A percentile compares a stretch with the other conserved stretches of the same genome.
Evolutionary conservation across 257 asterid genomes (phyloP).

Genomic region (Penstemon eatonii): DNA sequence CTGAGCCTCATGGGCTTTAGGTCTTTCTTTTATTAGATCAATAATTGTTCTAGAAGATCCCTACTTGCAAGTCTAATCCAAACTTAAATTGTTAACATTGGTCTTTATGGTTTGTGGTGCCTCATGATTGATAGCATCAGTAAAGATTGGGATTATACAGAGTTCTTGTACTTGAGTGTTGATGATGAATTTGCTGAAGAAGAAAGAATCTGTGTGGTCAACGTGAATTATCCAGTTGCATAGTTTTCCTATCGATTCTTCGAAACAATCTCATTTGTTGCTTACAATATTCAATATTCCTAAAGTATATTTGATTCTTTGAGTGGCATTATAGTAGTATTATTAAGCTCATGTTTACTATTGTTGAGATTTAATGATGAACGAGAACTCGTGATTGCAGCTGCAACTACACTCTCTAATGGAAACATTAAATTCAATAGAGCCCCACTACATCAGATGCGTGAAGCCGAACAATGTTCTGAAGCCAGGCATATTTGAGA

Average conservation of each 20-base stretch:
- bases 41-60: neutral
- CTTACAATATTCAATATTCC: neutral
- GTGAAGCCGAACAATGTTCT: slow-evolving; percentile 94
- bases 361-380: slow-evolving; percentile 28
- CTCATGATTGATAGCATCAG: neutral
- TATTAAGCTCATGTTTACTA: slow-evolving; percentile 23
- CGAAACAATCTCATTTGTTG: neutral
- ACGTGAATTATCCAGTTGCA: neutral
- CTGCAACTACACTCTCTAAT: slow-evolving; percentile 94
- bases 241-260: slow-evolving; percentile 6
- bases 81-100: neutral
- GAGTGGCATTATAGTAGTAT: neutral
- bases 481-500: slow-evolving; percentile 96
- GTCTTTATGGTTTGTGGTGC: slow-evolving; percentile 1
- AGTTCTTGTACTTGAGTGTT: slow-evolving; percentile 13
- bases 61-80: neutral
- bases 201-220: slow-evolving; percentile 12
- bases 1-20: slow-evolving; percentile 4
- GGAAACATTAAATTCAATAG: slow-evolving; percentile 92
- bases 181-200: neutral
- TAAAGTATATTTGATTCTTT: neutral
- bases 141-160: neutral
- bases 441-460: slow-evolving; percentile 98
- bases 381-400: slow-evolving; percentile 54
- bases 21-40: slow-evolving; percentile 18